These are phyloP conservation scores for Penicillium sclerotigenum DNA, from an alignment of 2,329 filamentous ascomycete species.

Conservation along the genomic window DNA sequence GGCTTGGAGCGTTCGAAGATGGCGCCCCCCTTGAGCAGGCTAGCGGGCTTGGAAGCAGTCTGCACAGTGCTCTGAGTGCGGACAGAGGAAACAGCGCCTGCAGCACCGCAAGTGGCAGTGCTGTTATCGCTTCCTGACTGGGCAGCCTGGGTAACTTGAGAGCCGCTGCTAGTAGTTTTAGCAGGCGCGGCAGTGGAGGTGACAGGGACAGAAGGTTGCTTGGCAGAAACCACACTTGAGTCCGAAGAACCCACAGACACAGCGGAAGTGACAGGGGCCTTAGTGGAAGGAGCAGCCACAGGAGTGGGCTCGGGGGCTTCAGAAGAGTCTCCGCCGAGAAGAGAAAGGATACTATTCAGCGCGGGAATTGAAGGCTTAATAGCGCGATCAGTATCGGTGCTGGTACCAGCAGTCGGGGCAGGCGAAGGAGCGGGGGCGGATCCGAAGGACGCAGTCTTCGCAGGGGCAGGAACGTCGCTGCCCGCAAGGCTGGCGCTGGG, in stretches of 20 bases:
- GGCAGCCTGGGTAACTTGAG: conserved; percentile 4
- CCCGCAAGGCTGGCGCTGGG: conserved; percentile 6
- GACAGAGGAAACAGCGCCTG: conserved; percentile 35
- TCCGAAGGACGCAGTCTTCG: background rate
- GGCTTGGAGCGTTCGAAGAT: conserved; percentile 85
- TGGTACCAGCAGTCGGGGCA: background rate
- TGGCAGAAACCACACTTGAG: background rate
- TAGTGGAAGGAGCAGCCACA: conserved; percentile 5
- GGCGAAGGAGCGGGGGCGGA: conserved; percentile 7
- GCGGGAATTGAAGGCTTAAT: conserved; percentile 1
- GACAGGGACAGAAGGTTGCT: conserved; percentile 4
- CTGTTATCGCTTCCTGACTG: conserved; percentile 14
- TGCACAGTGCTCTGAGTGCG: conserved; percentile 59
- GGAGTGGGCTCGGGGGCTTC: conserved; percentile 7
- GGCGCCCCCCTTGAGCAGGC: conserved; percentile 63
- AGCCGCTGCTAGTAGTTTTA: conserved; percentile 6
- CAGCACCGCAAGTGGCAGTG: conserved; percentile 22
- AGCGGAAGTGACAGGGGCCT: conserved; percentile 6
- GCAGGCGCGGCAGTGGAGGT: conserved; percentile 11
- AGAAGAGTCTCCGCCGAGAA: conserved; percentile 4
- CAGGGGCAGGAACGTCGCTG: conserved; percentile 2
- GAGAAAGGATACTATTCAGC: conserved; percentile 11
- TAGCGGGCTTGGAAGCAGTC: conserved; percentile 61
- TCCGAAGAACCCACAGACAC: background rate
- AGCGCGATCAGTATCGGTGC: conserved; percentile 4